Conservation (phyloP, 148 eudicot species). For the Cornus kousa region DNA sequence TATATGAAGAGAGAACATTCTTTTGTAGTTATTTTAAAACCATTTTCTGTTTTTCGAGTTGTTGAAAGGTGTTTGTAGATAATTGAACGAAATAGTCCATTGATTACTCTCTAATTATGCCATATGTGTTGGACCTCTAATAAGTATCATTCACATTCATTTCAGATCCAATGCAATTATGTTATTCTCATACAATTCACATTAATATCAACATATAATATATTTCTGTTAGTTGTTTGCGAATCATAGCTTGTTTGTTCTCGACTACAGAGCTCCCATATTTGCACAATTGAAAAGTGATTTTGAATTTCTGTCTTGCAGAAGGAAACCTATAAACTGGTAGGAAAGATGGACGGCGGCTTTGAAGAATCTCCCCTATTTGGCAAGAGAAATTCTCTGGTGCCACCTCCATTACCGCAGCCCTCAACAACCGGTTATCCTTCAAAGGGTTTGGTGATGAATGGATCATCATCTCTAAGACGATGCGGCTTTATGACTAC, state of each 20-base stretch:
- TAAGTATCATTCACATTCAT: neutral
- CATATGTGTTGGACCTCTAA: neutral
- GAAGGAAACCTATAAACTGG: neutral
- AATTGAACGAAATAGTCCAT: too few species aligned
- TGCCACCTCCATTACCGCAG: constrained; percentile 46
- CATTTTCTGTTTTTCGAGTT: too few species aligned
- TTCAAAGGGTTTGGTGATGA: constrained; percentile 18
- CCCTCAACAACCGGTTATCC: constrained; percentile 19
- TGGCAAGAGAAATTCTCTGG: constrained; percentile 15
- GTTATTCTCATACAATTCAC: neutral
- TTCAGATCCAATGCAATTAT: neutral
- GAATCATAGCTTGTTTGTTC: neutral
- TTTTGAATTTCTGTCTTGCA: constrained; percentile 5
- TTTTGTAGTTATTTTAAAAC: too few species aligned
- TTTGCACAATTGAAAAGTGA: neutral
- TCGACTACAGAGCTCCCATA: neutral
- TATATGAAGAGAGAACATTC: too few species aligned
- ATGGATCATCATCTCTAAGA: constrained; percentile 10
- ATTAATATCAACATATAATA: neutral
- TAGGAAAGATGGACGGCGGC: constrained; percentile 25
- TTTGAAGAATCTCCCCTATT: constrained; percentile 9
- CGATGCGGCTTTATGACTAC: constrained; percentile 23
- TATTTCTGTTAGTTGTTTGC: too few species aligned
- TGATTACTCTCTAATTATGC: neutral
- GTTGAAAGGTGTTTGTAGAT: too few species aligned